Base-by-base conservation (phyloP, 192 early-diverging fungal genomes). In the Gonapodya prolifera region DNA sequence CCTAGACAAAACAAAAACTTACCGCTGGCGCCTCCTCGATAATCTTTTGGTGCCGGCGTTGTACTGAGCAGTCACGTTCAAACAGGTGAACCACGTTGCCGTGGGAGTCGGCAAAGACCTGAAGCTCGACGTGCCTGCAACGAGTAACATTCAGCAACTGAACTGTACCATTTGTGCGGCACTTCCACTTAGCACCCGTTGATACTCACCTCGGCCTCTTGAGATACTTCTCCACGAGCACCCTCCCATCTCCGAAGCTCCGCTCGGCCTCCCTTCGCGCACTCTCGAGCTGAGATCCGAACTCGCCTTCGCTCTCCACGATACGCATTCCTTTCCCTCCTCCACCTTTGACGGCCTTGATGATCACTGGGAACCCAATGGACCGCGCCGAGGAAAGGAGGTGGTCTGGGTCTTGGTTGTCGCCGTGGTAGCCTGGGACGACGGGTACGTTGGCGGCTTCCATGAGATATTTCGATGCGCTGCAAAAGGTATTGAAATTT, bases 311-410 rank as follows among this genome's bases (percentile, higher is more conserved):
- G 8, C 76, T 75, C 32, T 91, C 84, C 2, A 96, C 97, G 78
- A 97, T 96, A 23, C 97, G 89, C 95, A 98, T 98, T 2, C 97
- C 97, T 84, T 96, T 96, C 69, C 97, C 97, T 80, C 97, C 97
- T 36, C 97, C 97, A 74, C 97, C 97, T 81, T 94, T 93, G 71
- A 96, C 87, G 33, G 97, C 97, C 86, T 99, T 99, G 86, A 99
- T 99, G 81, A 99, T 81, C 32, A 99, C 95, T 0, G 95, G 96
- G 83, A 95, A 98, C 0, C 95, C 95, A 76, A 96, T 98, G 75
- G 91, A 83, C 30, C 79, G 87, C 1, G 94, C 92, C 83, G 94
- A 83, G 23, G 85, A 80, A 79, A 91, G 92, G 78, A 95, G 81
- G 81, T 90, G 91, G 32, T 77, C 86, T 28, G 87, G 84, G 35